A percentile compares a stretch with the other conserved stretches of the same genome.
These are phyloP conservation scores for Ascochyta pisi DNA, from an alignment of 2,329 filamentous ascomycete genomes.

Conservation along the genomic window DNA sequence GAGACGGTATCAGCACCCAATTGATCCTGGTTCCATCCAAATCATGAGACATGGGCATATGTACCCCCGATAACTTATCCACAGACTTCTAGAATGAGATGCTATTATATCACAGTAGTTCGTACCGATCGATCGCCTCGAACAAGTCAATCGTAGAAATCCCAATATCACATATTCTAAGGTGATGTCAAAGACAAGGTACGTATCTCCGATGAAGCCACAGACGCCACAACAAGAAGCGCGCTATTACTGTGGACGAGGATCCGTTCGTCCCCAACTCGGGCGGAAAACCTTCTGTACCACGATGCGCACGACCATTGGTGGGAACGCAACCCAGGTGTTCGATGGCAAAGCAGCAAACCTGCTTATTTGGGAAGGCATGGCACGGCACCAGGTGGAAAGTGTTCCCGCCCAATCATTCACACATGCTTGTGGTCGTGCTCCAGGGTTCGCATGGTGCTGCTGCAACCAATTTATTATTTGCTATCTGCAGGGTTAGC, in stretches of 20 bases:
- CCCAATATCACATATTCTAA: too few relatives aligned
- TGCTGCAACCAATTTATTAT: not conserved
- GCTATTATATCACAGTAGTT: too few relatives aligned
- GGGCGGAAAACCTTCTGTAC: not conserved
- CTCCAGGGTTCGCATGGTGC: not conserved
- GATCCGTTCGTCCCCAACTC: not conserved
- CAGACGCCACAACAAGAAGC: too few relatives aligned
- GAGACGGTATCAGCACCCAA: not conserved
- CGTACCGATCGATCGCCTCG: too few relatives aligned
- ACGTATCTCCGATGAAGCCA: too few relatives aligned
- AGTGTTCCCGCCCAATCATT: constrained; percentile 16
- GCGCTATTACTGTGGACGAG: too few relatives aligned
- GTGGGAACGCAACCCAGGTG: constrained; percentile 12
- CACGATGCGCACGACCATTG: constrained; percentile 3
- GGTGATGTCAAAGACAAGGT: too few relatives aligned
- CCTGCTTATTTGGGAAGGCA: constrained; percentile 14
- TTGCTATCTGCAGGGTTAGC: not conserved
- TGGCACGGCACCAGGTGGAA: constrained; percentile 8
- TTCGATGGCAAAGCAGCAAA: constrained; percentile 18
- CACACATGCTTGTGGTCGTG: not conserved
- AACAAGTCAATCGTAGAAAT: too few relatives aligned
- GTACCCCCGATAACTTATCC: too few relatives aligned
- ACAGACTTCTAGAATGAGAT: too few relatives aligned
- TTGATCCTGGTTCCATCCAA: not conserved
- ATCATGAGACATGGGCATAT: not conserved